These are phyloP conservation scores for Logfia minima DNA, from an alignment of 129 eudicot genomes.

Conservation along the genomic window DNA sequence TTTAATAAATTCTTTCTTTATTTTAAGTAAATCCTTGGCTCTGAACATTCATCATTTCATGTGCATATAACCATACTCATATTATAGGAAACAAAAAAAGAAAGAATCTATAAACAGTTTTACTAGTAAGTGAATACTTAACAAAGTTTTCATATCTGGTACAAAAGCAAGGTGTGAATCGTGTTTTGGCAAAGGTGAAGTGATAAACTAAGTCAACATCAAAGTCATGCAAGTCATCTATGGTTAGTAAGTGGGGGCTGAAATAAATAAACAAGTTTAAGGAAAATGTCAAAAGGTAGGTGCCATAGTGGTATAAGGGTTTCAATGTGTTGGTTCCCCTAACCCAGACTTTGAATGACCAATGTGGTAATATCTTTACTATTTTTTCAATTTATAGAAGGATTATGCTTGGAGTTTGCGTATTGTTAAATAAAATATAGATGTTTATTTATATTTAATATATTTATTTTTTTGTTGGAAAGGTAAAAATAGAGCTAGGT, in stretches of 20 bases:
- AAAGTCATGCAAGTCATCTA: slow-evolving; percentile 29
- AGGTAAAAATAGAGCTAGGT: not conserved
- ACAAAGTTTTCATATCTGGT: not conserved
- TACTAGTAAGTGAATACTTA: not conserved
- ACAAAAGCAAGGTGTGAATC: not conserved
- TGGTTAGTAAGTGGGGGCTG: slow-evolving; percentile 33
- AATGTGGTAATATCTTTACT: not conserved
- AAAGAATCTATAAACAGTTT: not conserved
- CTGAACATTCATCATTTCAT: not conserved
- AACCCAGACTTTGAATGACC: slow-evolving; percentile 37
- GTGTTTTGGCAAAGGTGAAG: slow-evolving; percentile 1
- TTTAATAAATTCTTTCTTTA: not conserved
- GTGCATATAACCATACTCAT: not conserved
- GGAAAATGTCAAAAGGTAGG: slow-evolving; percentile 38
- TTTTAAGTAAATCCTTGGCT: not conserved
- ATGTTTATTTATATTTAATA: too few species aligned
- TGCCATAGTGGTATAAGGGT: slow-evolving; percentile 21
- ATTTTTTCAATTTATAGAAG: too few species aligned
- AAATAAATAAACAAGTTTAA: not conserved
- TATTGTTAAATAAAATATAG: not conserved
- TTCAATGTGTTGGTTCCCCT: slow-evolving; percentile 45
- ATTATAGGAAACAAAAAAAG: too few species aligned
- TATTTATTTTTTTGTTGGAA: too few species aligned
- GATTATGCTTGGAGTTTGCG: not conserved
- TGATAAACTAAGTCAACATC: slow-evolving; percentile 16